Percentiles rank a stretch among this genome's conserved stretches.
Evolutionary conservation across 495 filamentous ascomycete genomes (phyloP).

Genomic region (Podospora pseudoanserina): DNA sequence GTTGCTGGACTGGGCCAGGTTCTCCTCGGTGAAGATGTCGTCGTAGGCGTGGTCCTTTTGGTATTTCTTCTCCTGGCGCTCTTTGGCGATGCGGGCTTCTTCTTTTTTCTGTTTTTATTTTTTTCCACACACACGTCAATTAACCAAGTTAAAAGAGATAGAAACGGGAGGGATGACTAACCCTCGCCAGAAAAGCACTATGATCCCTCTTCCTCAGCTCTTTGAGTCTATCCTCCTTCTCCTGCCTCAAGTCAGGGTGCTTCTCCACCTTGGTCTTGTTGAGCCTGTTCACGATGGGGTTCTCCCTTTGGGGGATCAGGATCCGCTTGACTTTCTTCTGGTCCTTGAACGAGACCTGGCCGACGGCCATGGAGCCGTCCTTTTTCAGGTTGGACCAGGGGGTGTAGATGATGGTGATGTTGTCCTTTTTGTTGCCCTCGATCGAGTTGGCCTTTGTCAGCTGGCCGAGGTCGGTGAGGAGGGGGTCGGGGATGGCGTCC

Average conservation of each 20-base stretch:
- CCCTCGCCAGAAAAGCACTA: constrained; percentile 60
- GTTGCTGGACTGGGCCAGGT: constrained; percentile 61
- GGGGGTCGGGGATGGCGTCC: constrained; percentile 71
- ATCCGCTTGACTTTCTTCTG: constrained; percentile 79
- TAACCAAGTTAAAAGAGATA: too few species aligned
- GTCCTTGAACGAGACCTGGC: constrained; percentile 94
- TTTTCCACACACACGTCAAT: too few species aligned
- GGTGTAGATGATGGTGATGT: constrained; percentile 92
- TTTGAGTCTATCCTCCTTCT: constrained; percentile 71
- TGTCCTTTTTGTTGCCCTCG: constrained; percentile 99
- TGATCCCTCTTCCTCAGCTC: constrained; percentile 67
- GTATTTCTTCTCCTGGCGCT: constrained; percentile 82
- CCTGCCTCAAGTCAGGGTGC: constrained; percentile 72
- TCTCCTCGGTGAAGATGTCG: constrained; percentile 69
- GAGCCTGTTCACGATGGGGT: constrained; percentile 87
- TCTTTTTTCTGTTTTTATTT: constrained; percentile 58
- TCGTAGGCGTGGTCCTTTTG: constrained; percentile 95
- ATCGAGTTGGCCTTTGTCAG: constrained; percentile 98
- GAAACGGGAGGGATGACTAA: constrained; percentile 21
- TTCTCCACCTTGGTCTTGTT: constrained; percentile 92
- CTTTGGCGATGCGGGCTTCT: constrained; percentile 72
- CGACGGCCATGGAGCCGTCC: constrained; percentile 91
- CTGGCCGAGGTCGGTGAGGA: constrained; percentile 85
- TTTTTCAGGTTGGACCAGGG: constrained; percentile 97
- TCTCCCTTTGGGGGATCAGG: constrained; percentile 71